Conservation (phyloP, 257 asterid genomes). For the Solanum virginianum region DNA sequence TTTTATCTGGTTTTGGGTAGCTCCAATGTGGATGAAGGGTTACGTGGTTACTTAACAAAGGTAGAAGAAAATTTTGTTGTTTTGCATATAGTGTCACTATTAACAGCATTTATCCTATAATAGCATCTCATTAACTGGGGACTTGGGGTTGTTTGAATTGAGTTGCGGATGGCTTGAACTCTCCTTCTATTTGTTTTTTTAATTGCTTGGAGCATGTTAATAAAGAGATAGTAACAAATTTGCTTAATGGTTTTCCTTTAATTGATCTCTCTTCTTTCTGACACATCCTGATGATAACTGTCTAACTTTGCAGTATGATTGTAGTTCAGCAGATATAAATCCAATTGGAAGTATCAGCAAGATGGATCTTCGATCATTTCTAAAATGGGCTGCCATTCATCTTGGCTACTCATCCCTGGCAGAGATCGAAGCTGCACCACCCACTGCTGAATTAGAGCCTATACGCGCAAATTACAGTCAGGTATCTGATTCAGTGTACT, state of each 20-base stretch:
- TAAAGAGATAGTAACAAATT: not conserved
- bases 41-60: constrained; percentile 90
- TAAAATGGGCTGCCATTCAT: constrained; percentile 84
- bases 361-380: constrained; percentile 70
- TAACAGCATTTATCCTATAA: not conserved
- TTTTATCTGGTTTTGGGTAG: constrained; percentile 91
- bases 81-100: not conserved
- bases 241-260: not conserved
- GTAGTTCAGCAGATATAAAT: constrained; percentile 96
- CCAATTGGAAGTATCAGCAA: constrained; percentile 95
- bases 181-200: not conserved
- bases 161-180: not conserved
- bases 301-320: constrained; percentile 65
- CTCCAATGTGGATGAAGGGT: constrained; percentile 92
- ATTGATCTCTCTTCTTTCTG: not conserved
- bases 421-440: constrained; percentile 90
- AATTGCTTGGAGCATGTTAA: not conserved
- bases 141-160: not conserved
- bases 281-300: not conserved
- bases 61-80: constrained; percentile 13
- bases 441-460: constrained; percentile 93
- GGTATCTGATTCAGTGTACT: constrained; percentile 22
- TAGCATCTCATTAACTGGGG: not conserved
- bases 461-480: constrained; percentile 71
- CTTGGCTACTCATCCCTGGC: constrained; percentile 81